Percentiles rank a stretch among this genome's conserved stretches.
Evolutionary conservation across 2,329 filamentous ascomycete species (phyloP).

Genomic region (Cladosporium sp.): DNA sequence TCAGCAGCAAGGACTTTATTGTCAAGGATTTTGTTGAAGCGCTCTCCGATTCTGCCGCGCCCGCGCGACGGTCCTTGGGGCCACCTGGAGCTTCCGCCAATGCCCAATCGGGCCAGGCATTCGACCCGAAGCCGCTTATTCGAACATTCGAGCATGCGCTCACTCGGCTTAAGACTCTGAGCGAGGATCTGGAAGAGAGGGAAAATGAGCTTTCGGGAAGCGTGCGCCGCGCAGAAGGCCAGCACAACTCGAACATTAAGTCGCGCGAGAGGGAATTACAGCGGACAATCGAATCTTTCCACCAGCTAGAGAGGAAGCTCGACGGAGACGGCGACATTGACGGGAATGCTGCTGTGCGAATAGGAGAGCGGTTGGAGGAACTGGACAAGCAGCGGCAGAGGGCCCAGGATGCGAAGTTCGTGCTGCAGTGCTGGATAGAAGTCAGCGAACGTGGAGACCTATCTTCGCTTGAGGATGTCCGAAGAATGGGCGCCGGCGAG

Average conservation of each 20-base stretch:
- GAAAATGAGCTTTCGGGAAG: conserved; percentile 88
- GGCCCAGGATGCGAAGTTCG: conserved; percentile 86
- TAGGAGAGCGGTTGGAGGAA: conserved; percentile 88
- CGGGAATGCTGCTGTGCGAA: conserved; percentile 88
- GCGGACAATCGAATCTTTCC: conserved; percentile 85
- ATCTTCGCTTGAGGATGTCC: conserved; percentile 79
- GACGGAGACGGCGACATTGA: conserved; percentile 54
- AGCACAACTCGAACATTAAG: conserved; percentile 86
- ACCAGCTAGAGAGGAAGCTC: conserved; percentile 77
- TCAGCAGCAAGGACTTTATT: conserved; percentile 71
- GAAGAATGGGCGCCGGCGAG: conserved; percentile 76
- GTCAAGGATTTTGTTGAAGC: conserved; percentile 96
- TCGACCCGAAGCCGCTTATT: conserved; percentile 95
- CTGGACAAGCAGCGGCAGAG: conserved; percentile 84
- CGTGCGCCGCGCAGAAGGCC: conserved; percentile 82
- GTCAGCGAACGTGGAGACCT: conserved; percentile 85
- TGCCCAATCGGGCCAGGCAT: conserved; percentile 39
- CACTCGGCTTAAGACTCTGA: conserved; percentile 61
- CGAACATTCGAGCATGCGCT: conserved; percentile 80
- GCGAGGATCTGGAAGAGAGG: conserved; percentile 77
- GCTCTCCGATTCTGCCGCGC: conserved; percentile 76
- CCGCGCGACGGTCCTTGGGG: conserved; percentile 63
- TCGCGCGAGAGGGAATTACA: conserved; percentile 84
- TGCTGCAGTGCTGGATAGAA: conserved; percentile 95
- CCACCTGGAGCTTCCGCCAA: conserved; percentile 42